phyloP scores from a whole-genome alignment of 139 green algal species.

The Chlamydomonas sp. region DNA sequence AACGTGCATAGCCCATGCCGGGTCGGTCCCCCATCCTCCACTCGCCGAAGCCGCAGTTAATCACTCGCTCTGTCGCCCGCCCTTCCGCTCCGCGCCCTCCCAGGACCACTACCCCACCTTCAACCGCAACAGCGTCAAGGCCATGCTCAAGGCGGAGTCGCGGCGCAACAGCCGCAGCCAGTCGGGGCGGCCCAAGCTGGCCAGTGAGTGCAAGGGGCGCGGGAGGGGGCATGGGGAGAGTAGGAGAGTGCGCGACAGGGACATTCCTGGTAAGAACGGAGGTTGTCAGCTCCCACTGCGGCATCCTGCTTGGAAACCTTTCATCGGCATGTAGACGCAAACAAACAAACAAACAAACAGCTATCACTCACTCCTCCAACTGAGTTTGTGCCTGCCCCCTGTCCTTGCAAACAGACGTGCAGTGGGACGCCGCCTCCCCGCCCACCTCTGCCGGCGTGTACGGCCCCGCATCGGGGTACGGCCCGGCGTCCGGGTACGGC shows the following conservation, averaged over 20 bases:
- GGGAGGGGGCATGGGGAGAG: no score
- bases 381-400: neutral
- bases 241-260: no score
- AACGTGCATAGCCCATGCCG: no score
- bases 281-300: no score
- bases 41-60: no score
- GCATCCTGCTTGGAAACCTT: neutral
- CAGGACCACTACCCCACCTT: conserved; percentile 36
- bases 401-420: neutral
- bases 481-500: conserved; percentile 25
- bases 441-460: neutral
- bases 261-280: no score
- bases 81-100: neutral
- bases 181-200: conserved; percentile 18
- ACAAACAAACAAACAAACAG: neutral
- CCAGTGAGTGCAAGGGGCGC: neutral
- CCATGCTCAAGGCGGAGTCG: conserved; percentile 27
- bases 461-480: conserved; percentile 3
- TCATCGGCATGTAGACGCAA: neutral
- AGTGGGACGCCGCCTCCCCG: conserved; percentile 2
- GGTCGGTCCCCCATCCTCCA: no score
- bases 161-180: conserved; percentile 20
- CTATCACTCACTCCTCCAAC: neutral
- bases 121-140: conserved; percentile 41
- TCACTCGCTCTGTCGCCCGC: no score